Evolutionary conservation across 257 asterid species (phyloP).

Genomic region (Galeopsis tetrahit): DNA sequence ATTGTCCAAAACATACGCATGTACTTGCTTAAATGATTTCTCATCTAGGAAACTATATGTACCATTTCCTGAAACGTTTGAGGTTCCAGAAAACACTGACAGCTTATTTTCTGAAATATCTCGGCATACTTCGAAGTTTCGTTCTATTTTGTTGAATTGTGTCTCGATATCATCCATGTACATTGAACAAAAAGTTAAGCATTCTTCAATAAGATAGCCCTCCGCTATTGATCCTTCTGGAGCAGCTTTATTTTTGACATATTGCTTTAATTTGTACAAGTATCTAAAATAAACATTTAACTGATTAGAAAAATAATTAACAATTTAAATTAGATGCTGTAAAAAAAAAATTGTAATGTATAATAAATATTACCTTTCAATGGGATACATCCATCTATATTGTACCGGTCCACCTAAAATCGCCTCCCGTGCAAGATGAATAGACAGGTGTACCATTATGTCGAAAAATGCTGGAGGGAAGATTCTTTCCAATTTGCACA

Average conservation of each 20-base stretch:
- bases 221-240: background rate
- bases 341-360: no score
- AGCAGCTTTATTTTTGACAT: background rate
- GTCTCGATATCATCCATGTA: no score
- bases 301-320: background rate
- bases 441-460: no score
- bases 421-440: no score
- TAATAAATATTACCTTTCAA: no score
- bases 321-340: no score
- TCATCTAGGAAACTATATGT: background rate
- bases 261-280: no score
- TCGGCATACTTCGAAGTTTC: background rate
- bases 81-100: background rate
- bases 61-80: background rate
- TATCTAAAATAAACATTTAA: background rate
- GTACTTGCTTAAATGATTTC: background rate
- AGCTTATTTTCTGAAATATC: background rate
- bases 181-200: no score
- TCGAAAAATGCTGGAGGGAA: no score
- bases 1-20: background rate
- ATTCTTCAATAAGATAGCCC: background rate
- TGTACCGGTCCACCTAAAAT: no score
- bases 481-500: no score
- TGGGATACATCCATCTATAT: no score
- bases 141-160: background rate